phyloP scores from a whole-genome alignment of 1,139 yeast genomes.

The Saccharomycopsis crataegensis region DNA sequence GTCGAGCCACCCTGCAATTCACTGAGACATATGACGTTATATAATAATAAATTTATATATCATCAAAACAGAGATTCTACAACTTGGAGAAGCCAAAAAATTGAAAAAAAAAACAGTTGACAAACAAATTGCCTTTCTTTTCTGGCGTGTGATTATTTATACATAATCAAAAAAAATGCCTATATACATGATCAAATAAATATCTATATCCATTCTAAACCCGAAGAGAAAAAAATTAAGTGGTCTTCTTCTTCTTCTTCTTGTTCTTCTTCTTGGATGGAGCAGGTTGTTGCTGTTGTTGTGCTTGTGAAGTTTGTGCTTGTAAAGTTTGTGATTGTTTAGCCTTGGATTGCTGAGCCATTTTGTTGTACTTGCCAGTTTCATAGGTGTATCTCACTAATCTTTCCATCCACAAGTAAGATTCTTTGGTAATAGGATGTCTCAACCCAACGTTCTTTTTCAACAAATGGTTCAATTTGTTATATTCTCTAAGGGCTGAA shows the following conservation, averaged over 20 bases:
- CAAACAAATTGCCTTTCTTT: background rate
- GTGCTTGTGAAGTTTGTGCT: background rate
- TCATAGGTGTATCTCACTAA: constrained; percentile 20
- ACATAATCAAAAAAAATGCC: background rate
- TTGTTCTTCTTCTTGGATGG: background rate
- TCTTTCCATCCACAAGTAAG: constrained; percentile 53
- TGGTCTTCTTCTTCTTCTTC: background rate
- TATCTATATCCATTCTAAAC: background rate
- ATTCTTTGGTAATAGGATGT: constrained; percentile 55
- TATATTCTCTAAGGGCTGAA: constrained; percentile 48
- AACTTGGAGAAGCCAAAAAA: no score
- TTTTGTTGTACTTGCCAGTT: background rate
- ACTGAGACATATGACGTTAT: no score
- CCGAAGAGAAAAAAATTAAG: background rate
- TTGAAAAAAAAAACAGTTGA: no score
- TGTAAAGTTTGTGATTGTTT: no score
- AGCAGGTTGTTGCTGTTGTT: background rate
- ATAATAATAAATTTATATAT: no score
- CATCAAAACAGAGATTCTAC: background rate
- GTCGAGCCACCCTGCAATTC: no score
- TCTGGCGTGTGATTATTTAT: background rate
- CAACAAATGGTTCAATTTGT: constrained; percentile 47
- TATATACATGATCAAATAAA: background rate
- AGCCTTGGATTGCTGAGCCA: background rate
- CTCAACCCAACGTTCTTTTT: constrained; percentile 52